Evolutionary conservation across 2,329 filamentous ascomycete species (phyloP), one percentile per base, ranked within the genome.

Genomic region (Pestalotiopsis sp.): DNA sequence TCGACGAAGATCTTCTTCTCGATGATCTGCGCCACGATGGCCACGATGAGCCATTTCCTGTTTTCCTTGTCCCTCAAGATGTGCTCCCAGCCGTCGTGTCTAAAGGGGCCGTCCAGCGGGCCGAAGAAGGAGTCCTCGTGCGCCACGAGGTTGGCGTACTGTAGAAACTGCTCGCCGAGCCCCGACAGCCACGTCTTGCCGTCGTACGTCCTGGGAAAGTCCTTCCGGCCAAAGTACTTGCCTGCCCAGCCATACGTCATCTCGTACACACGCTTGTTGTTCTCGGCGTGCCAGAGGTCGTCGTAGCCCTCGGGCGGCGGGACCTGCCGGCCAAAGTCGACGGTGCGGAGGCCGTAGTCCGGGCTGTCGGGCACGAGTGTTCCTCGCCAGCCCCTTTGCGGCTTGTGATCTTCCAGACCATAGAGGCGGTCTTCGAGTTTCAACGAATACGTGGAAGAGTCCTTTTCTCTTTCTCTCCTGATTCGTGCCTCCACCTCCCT

Each of bases 1-100:
- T 77, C 74, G 48, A 75, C 75, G 66, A 81, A 81, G 35, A 83
- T 78, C 20, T 75, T 74, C 68, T 75, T 77, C 68, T 82, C 76
- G 63, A 83, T 72, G 55, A 80, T 71, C 72, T 79, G 79, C 3
- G 74, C 74, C 10, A 83, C 61, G 7, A 83, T 71, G 1, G 78
- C 80, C 64, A 75, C 73, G 17, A 80, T 73, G 24, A 83, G 70
- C 70, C 73, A 79, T 66, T 73, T 74, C 14, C 81, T 75, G 64
- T 77, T 73, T 11, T 9, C 4, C 4, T 70, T 69, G 44, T 77
- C 71, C 22, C 68, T 68, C 35, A 83, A 64, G 58, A 82, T 69
- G 17, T 65, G 67, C 55, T 79, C 75, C 81, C 81, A 83, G 1
- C 75, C 73, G 20, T 61, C 58, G 4, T 35, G 24, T 39, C 30